A percentile compares a stretch with the other conserved stretches of the same genome.
Conservation (phyloP, 352 stramenopile genomes). For the Phytophthora lateralis region DNA sequence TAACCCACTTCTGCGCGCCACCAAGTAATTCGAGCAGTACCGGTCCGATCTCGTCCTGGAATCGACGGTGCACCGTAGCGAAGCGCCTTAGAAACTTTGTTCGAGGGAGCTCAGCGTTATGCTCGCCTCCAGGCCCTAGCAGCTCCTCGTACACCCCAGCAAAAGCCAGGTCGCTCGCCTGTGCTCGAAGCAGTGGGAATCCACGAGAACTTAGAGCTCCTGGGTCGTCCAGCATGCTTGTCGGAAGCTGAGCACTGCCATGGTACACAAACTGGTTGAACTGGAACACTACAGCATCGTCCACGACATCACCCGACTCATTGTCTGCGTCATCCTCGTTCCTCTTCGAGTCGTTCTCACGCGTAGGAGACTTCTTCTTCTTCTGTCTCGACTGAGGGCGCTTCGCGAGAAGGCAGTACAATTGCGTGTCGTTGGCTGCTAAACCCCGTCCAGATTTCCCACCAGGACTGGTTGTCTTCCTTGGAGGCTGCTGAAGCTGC, state of each 20-base stretch:
- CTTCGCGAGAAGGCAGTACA: conserved; percentile 55
- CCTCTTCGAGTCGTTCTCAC: conserved; percentile 7
- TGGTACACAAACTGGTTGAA: conserved; percentile 72
- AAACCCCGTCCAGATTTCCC: conserved; percentile 25
- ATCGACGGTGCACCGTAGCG: conserved; percentile 27
- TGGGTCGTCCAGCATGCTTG: conserved; percentile 45
- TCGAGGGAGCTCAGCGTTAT: conserved; percentile 20
- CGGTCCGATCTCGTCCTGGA: conserved; percentile 31
- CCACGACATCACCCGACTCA: conserved; percentile 28
- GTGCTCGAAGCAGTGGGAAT: conserved; percentile 49
- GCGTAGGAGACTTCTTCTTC: conserved; percentile 6
- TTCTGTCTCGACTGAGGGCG: conserved; percentile 10
- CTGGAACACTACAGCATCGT: conserved; percentile 60
- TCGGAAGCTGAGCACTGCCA: conserved; percentile 34
- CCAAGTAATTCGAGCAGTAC: conserved; percentile 48
- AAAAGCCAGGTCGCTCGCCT: conserved; percentile 49
- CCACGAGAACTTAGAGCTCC: conserved; percentile 40
- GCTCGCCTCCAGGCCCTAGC: conserved; percentile 23
- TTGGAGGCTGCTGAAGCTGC: conserved; percentile 14
- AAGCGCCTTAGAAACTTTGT: conserved; percentile 32
- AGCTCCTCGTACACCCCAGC: conserved; percentile 42
- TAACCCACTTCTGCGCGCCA: conserved; percentile 63
- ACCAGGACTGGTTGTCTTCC: neutral
- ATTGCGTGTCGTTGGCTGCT: conserved; percentile 61
- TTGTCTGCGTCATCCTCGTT: conserved; percentile 27